These are phyloP conservation scores for Geotrichum bryndzae DNA, from an alignment of 1,139 yeast species.

Conservation along the genomic window DNA sequence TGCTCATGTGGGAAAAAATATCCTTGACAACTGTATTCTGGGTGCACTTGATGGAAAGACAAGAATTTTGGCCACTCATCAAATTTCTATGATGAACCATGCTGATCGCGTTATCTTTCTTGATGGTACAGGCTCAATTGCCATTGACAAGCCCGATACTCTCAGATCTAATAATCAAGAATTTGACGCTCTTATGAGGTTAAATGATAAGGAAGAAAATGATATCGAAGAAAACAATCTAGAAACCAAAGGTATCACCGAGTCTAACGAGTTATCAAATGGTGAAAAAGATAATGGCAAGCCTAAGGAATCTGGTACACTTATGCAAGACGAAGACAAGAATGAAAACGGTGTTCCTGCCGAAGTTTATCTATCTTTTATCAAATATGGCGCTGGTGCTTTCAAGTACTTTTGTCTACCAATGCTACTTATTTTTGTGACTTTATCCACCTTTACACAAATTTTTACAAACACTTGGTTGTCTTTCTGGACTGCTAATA, in stretches of 20 bases:
- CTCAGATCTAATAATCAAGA: constrained; percentile 44
- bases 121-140: constrained; percentile 56
- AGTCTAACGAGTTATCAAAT: constrained; percentile 40
- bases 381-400: constrained; percentile 54
- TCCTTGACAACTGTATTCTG: constrained; percentile 62
- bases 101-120: constrained; percentile 69
- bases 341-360: constrained; percentile 35
- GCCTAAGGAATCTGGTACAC: constrained; percentile 19
- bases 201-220: constrained; percentile 48
- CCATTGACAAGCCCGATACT: constrained; percentile 55
- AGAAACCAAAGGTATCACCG: constrained; percentile 52
- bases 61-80: constrained; percentile 79
- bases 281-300: constrained; percentile 26
- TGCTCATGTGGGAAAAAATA: constrained; percentile 80
- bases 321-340: constrained; percentile 43
- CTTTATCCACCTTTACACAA: constrained; percentile 52
- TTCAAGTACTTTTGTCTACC: constrained; percentile 42
- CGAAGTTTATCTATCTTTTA: constrained; percentile 46
- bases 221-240: constrained; percentile 54
- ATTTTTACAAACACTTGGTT: constrained; percentile 76
- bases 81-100: constrained; percentile 54
- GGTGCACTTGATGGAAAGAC: constrained; percentile 57
- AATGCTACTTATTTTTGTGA: constrained; percentile 37
- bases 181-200: constrained; percentile 44
- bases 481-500: constrained; percentile 69